Conservation (phyloP, 306 rosid species). For the Pueraria montana region DNA sequence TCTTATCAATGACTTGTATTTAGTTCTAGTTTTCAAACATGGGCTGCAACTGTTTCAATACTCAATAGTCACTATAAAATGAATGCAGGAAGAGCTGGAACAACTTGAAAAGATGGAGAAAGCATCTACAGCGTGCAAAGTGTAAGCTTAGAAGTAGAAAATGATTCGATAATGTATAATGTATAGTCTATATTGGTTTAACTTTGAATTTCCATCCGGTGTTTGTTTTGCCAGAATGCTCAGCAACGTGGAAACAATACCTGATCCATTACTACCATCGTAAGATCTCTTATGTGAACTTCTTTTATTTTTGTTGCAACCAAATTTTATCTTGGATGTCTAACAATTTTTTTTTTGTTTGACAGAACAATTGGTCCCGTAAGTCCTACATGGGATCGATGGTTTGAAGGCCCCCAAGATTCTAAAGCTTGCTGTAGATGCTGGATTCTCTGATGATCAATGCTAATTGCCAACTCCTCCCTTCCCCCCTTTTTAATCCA, state of each 20-base stretch:
- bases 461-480: slow-evolving; percentile 26
- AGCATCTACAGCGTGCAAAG: slow-evolving; percentile 84
- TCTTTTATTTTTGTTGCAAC: slow-evolving; percentile 1
- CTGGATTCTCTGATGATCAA: slow-evolving; percentile 76
- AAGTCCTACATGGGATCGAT: slow-evolving; percentile 88
- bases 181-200: slow-evolving; percentile 28
- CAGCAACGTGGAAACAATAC: slow-evolving; percentile 77
- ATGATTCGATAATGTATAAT: not conserved
- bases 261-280: slow-evolving; percentile 92
- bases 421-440: slow-evolving; percentile 92
- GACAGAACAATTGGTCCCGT: slow-evolving; percentile 82
- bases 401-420: slow-evolving; percentile 97
- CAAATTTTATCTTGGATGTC: not conserved
- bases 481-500: not conserved
- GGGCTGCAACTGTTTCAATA: slow-evolving; percentile 11
- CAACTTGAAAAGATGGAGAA: slow-evolving; percentile 82
- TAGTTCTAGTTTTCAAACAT: slow-evolving; percentile 12
- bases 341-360: slow-evolving; percentile 34
- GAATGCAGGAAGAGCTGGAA: slow-evolving; percentile 85
- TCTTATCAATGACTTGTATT: slow-evolving; percentile 24
- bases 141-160: slow-evolving; percentile 63
- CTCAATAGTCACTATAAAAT: not conserved
- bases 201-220: slow-evolving; percentile 18
- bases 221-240: slow-evolving; percentile 73
- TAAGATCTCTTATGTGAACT: slow-evolving; percentile 48